Base-by-base conservation (phyloP, 2,329 filamentous ascomycete genomes). In the Arthrinium puccinioides region DNA sequence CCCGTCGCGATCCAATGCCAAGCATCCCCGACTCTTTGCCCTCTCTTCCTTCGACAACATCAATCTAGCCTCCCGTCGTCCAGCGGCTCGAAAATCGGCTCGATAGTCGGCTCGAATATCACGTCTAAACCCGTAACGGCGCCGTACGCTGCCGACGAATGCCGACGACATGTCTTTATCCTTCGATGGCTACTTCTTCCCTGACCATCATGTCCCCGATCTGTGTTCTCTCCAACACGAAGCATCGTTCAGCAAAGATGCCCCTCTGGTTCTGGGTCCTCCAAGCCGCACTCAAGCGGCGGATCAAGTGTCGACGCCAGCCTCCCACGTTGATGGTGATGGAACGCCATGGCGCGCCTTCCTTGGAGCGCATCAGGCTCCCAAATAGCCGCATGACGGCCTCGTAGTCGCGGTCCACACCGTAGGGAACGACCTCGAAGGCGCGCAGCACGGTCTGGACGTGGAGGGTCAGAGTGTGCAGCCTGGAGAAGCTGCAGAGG, bases 311-410 rank as follows among this genome's bases (percentile, higher is more conserved):
- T 9, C 55, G 60, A 30, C 58, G 59, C 68, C 68, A 71, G 7
- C 66, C 68, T 5, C 68, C 69, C 2, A 71, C 61, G 21, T 69
- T 70, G 39, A 72, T 53, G n/a, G 59, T 63, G 36, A 71, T 57
- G 21, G 49, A 50, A 33, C 51, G 58, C 65, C 64, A 71, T 2
- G 54, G 47, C 2, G 46, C 32, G 6, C 38, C 45, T 19, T 44
- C 44, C 42, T 59, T 60, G 21, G 46, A 46, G 7, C 50, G 45
- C 4, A 60, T 30, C n/a, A 70, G 50, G 8, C 50, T 41, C 8
- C 44, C 44, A 26, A 69, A 55, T 1, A 49, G 59, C 19, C 51
- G 40, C 45, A 60, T 50, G 2, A 59, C 59, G 4, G 56, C 55
- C 13, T 63, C 54, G 38, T 51, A 53, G 45, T 71, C 66, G 10